Percentiles rank a stretch among this genome's conserved stretches.
These are phyloP conservation scores for Aspergillus pseudoglaucus DNA, from an alignment of 2,329 filamentous ascomycete genomes.

Conservation along the genomic window DNA sequence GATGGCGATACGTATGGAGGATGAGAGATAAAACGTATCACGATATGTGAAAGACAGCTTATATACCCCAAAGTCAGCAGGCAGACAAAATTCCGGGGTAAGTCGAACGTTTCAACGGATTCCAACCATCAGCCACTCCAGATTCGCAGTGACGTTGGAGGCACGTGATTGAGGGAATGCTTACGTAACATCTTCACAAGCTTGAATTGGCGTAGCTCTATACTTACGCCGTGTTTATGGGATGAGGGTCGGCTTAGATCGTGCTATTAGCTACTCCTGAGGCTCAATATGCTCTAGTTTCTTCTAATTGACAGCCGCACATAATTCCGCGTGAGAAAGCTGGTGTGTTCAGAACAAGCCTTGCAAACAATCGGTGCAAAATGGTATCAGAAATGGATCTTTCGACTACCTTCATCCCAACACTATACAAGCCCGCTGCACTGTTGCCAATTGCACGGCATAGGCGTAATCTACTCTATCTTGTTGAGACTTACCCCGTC, in stretches of 20 bases:
- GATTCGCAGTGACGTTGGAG: conserved; percentile 2
- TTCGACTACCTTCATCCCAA: conserved; percentile 58
- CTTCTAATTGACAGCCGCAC: not conserved
- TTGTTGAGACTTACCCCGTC: conserved; percentile 75
- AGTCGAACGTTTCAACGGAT: conserved; percentile 6
- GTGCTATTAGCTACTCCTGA: too few species aligned
- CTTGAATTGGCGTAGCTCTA: not conserved
- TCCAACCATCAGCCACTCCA: conserved; percentile 1
- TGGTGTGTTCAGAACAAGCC: not conserved
- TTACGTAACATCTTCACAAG: not conserved
- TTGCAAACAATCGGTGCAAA: conserved; percentile 4
- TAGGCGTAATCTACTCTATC: conserved; percentile 70
- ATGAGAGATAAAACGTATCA: not conserved
- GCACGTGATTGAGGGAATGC: conserved; percentile 1
- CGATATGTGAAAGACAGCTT: not conserved
- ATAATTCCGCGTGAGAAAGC: not conserved
- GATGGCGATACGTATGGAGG: conserved; percentile 4
- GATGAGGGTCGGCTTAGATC: too few species aligned
- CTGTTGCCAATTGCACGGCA: conserved; percentile 84
- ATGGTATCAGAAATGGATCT: conserved; percentile 42
- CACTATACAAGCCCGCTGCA: conserved; percentile 76
- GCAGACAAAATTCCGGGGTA: conserved; percentile 15
- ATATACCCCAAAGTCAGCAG: conserved; percentile 7
- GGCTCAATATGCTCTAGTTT: not conserved
- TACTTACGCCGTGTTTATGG: too few species aligned